A percentile compares a stretch with the other conserved stretches of the same genome.
Evolutionary conservation across 441 rosid genomes (phyloP).

Genomic region (Pelargonium myrrhifolium): DNA sequence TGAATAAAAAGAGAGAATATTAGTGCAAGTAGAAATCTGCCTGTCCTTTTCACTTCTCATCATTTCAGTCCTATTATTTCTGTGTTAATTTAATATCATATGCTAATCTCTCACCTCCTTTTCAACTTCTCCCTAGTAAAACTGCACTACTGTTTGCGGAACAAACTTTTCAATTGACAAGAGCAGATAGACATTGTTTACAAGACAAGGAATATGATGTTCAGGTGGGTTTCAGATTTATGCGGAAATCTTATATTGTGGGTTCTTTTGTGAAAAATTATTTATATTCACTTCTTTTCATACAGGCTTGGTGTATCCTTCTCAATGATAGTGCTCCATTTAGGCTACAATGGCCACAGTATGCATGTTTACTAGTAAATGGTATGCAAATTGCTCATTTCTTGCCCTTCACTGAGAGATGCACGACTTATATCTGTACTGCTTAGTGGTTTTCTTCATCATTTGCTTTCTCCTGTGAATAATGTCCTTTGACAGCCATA

Average conservation of each 20-base stretch:
- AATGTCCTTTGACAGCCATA: too few relatives aligned
- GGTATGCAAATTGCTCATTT: conserved; percentile 11
- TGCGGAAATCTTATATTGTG: background rate
- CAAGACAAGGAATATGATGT: conserved; percentile 15
- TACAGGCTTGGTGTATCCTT: conserved; percentile 24
- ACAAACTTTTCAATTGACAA: conserved; percentile 12
- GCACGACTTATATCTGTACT: background rate
- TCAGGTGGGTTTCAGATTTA: conserved; percentile 16
- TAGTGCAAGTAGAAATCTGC: too few relatives aligned
- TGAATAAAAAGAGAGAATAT: too few relatives aligned
- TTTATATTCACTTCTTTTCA: background rate
- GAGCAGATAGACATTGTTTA: conserved; percentile 12
- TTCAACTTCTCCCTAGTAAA: conserved; percentile 9
- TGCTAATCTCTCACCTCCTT: background rate
- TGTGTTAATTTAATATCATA: background rate
- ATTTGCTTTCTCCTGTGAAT: too few relatives aligned
- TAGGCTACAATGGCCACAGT: conserved; percentile 23
- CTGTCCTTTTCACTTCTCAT: background rate
- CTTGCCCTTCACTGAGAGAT: background rate
- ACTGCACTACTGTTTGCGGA: conserved; percentile 10
- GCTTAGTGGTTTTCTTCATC: too few relatives aligned
- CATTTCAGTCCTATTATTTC: background rate
- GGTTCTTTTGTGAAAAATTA: background rate
- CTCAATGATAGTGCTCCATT: conserved; percentile 20
- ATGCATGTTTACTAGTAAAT: conserved; percentile 16